phyloP scores from a whole-genome alignment of 139 green algal genomes.

The Pseudopediastrum boryanum region DNA sequence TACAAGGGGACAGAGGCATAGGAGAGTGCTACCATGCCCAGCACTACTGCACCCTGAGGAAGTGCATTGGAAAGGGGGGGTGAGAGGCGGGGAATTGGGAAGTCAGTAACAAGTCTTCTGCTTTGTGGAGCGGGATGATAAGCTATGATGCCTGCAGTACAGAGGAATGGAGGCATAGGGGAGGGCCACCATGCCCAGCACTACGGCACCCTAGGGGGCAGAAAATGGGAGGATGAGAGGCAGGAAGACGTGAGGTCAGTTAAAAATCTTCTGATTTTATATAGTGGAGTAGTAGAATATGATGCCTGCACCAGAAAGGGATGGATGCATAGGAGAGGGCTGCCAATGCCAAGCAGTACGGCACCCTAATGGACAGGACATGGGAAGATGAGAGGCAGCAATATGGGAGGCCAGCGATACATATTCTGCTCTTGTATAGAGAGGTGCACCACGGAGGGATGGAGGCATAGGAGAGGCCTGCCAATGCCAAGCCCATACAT shows the following conservation, averaged over 20 bases:
- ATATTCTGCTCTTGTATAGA: not conserved
- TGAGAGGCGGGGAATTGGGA: not conserved
- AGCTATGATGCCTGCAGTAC: constrained; percentile 62
- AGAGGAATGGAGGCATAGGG: constrained; percentile 94
- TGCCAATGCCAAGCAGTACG: constrained; percentile 87
- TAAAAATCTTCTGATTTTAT: not conserved
- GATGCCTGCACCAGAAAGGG: constrained; percentile 80
- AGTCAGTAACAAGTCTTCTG: not conserved
- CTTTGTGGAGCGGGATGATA: not conserved
- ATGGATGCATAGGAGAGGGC: constrained; percentile 93
- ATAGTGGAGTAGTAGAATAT: not conserved
- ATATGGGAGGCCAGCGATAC: not conserved
- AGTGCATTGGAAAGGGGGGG: not conserved
- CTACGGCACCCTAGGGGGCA: constrained; percentile 64
- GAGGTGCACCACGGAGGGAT: constrained; percentile 88
- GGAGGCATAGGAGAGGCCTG: constrained; percentile 44
- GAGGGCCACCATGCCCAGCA: constrained; percentile 90
- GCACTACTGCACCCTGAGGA: constrained; percentile 70
- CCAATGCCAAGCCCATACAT: not conserved
- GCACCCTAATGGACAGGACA: constrained; percentile 53
- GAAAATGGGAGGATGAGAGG: not conserved
- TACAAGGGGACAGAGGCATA: constrained; percentile 96
- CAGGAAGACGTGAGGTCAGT: not conserved
- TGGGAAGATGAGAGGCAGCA: not conserved
- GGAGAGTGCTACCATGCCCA: constrained; percentile 93